Evolutionary conservation across 2,329 filamentous ascomycete species (phyloP), one percentile per base, ranked within the genome.

Genomic region (Aspergillus arachidicola): DNA sequence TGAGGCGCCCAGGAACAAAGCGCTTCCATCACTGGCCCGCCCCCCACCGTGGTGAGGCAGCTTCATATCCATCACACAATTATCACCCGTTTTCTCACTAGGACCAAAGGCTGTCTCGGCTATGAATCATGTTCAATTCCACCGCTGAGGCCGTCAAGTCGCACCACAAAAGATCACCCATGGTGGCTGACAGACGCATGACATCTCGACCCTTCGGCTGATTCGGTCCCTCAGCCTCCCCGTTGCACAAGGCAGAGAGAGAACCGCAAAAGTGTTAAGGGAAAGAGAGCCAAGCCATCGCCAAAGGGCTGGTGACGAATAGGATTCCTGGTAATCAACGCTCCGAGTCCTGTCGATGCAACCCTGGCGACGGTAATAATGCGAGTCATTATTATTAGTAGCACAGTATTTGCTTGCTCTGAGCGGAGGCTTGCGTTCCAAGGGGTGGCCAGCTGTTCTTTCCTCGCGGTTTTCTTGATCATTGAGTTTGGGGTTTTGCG

Each of bases 291-390:
- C 64, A 66, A 66, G 62, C 60, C 62, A 66, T 66, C 43, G 66
- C 68, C 69, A 68, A 64, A 59, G 66, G 65, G 56, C 63, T 68
- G 69, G 69, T 68, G 69, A 64, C 68, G 57, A 70, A 71, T 71
- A 62, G 68, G 23, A 64, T 46, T 43, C 63, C 36, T 46, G 30
- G 60, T 38, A 11, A 21, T 53, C 41, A 30, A n/a, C 48, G 51
- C 53, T 55, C 51, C 51, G 26, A 41, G 30, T 41, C 60, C 28
- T 60, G 58, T 61, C 59, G 57, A 69, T 70, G 64, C 65, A 69
- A 69, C 69, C 60, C 60, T 58, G 59, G 45, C 53, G 56, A 55
- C 45, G 50, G 55, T 59, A 61, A 48, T 63, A 63, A 46, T 38
- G 54, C 45, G 34, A 28, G 59, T 28, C 38, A 48, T 50, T 62